Evolutionary conservation across 2,329 filamentous ascomycete genomes (phyloP).

Genomic region (Colletotrichum eleusines): DNA sequence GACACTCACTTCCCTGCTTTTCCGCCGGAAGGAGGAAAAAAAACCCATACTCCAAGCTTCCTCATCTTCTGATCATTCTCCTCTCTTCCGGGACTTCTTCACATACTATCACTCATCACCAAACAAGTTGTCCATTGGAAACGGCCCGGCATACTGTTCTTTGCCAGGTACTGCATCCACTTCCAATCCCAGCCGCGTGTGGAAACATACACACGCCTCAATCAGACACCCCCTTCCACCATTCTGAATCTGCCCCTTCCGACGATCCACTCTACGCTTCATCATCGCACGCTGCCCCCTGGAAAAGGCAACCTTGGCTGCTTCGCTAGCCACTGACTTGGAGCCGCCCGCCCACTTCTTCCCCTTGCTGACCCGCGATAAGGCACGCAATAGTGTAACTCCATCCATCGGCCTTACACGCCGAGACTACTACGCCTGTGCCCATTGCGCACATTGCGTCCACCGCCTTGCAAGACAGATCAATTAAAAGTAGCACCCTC

Average conservation of each 20-base stretch:
- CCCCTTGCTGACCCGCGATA: constrained; percentile 42
- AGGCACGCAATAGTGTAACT: constrained; percentile 40
- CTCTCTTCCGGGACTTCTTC: constrained; percentile 3
- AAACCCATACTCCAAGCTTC: constrained; percentile 11
- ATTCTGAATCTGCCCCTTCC: constrained; percentile 33
- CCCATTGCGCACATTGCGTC: constrained; percentile 17
- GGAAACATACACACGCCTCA: constrained; percentile 34
- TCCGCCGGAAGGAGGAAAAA: constrained; percentile 12
- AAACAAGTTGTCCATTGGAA: constrained; percentile 34
- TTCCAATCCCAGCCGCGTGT: constrained; percentile 29
- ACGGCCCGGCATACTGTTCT: constrained; percentile 23
- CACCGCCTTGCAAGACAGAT: constrained; percentile 44
- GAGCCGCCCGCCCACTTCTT: constrained; percentile 39
- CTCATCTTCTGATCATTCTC: constrained; percentile 3
- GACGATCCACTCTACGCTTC: constrained; percentile 29
- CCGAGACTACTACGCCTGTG: constrained; percentile 35
- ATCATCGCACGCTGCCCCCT: constrained; percentile 36
- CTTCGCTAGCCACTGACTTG: constrained; percentile 37
- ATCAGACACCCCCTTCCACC: constrained; percentile 20
- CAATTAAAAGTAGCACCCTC: constrained; percentile 50
- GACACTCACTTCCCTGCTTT: constrained; percentile 47
- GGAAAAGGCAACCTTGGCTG: constrained; percentile 39
- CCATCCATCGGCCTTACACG: constrained; percentile 37
- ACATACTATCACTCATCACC: constrained; percentile 23
- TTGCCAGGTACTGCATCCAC: constrained; percentile 35